Conservation (phyloP, 192 early-diverging fungal genomes). For the Backusella sp. region DNA sequence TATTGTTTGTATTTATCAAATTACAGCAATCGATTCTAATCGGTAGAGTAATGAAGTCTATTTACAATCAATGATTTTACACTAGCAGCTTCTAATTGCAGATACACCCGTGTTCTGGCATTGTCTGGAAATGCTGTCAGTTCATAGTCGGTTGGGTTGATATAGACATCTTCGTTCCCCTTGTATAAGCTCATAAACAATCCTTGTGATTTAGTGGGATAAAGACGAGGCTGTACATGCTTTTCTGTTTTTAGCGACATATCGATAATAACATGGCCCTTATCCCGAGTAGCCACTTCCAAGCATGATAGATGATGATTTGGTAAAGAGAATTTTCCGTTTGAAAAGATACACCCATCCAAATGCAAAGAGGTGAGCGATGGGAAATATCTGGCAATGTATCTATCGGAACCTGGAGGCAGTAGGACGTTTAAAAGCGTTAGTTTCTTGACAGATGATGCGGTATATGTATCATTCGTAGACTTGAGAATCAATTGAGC, state of each 20-base stretch:
- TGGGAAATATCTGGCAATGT: neutral
- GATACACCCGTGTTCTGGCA: neutral
- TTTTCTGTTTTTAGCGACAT: neutral
- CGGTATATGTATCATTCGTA: neutral
- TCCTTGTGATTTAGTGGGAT: neutral
- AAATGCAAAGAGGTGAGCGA: neutral
- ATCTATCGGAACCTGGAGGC: neutral
- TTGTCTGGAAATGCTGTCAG: neutral
- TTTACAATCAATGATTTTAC: slow-evolving; percentile 5
- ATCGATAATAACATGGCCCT: neutral
- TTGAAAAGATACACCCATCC: neutral
- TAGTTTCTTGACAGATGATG: neutral
- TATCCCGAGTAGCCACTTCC: neutral
- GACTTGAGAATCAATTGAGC: neutral
- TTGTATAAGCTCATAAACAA: neutral
- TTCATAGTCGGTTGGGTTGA: neutral
- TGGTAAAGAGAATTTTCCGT: neutral
- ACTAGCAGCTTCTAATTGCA: neutral
- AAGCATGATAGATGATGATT: neutral
- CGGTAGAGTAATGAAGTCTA: neutral
- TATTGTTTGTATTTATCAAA: neutral
- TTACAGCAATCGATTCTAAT: neutral
- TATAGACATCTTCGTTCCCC: neutral
- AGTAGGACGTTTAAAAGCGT: neutral
- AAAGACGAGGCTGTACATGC: neutral